Conservation (phyloP, 495 filamentous ascomycete species). For the Neurospora tetrasperma region DNA sequence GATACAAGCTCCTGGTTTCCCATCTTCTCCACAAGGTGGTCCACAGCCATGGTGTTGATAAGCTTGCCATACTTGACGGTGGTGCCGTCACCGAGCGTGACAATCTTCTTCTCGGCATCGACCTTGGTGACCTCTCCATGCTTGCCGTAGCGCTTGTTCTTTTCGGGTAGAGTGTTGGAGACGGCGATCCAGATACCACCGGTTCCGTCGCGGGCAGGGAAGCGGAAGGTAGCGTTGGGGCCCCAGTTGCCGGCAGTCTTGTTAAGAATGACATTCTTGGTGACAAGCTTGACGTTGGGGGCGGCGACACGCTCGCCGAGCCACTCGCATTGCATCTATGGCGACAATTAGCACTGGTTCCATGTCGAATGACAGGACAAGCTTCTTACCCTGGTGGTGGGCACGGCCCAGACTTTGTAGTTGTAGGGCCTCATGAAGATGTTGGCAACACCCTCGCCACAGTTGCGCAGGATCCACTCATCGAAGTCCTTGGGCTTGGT, state of each 20-base stretch:
- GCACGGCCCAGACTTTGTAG: slow-evolving; percentile 99
- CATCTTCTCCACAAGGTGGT: slow-evolving; percentile 79
- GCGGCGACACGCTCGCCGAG: slow-evolving; percentile 97
- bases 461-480: slow-evolving; percentile 94
- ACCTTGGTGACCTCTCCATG: slow-evolving; percentile 77
- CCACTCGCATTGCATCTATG: slow-evolving; percentile 98
- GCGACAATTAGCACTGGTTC: neutral
- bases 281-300: slow-evolving; percentile 91
- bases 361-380: neutral
- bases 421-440: slow-evolving; percentile 99
- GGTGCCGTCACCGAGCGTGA: slow-evolving; percentile 74
- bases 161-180: slow-evolving; percentile 80
- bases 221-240: slow-evolving; percentile 96
- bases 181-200: slow-evolving; percentile 99
- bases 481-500: slow-evolving; percentile 94
- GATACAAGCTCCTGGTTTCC: slow-evolving; percentile 70
- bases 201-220: slow-evolving; percentile 90
- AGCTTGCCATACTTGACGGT: slow-evolving; percentile 89
- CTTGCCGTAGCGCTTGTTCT: slow-evolving; percentile 84
- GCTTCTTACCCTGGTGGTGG: slow-evolving; percentile 81
- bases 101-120: slow-evolving; percentile 71
- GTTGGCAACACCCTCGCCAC: slow-evolving; percentile 83
- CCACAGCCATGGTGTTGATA: slow-evolving; percentile 92
- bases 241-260: slow-evolving; percentile 98
- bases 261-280: slow-evolving; percentile 88